These are phyloP conservation scores for Kurtzmaniella quercitrusa DNA, from an alignment of 1,139 yeast genomes.

Conservation along the genomic window DNA sequence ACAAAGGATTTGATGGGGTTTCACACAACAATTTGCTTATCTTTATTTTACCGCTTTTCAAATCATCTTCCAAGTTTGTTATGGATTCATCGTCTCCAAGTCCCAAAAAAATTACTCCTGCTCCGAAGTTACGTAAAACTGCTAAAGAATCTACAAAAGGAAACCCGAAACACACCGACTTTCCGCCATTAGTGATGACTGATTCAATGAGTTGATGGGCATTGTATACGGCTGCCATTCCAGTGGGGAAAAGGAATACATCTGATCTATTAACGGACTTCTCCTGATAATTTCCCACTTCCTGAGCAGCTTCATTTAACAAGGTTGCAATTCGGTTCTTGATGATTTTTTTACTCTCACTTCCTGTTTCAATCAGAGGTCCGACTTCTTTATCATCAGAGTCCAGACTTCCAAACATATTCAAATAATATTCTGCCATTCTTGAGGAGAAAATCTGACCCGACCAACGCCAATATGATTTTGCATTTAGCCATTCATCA, in stretches of 20 bases:
- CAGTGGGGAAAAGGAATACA: conserved; percentile 80
- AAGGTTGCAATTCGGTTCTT: conserved; percentile 72
- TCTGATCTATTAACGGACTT: conserved; percentile 48
- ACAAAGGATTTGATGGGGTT: conserved; percentile 88
- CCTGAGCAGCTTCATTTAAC: conserved; percentile 42
- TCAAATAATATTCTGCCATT: conserved; percentile 76
- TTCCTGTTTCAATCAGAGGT: conserved; percentile 78
- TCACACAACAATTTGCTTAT: conserved; percentile 78
- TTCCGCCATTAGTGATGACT: conserved; percentile 35
- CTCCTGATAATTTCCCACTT: conserved; percentile 27
- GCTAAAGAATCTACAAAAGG: conserved; percentile 92
- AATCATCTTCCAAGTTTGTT: conserved; percentile 54
- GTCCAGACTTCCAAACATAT: conserved; percentile 46
- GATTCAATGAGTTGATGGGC: conserved; percentile 71
- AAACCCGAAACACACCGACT: conserved; percentile 89
- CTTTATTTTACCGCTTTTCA: conserved; percentile 59
- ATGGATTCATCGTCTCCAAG: conserved; percentile 75
- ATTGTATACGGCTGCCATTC: conserved; percentile 87
- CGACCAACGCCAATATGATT: conserved; percentile 92
- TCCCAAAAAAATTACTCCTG: conserved; percentile 80
- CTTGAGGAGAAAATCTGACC: conserved; percentile 94
- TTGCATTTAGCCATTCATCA: conserved; percentile 56
- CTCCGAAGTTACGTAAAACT: conserved; percentile 83
- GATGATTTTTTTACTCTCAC: conserved; percentile 71
- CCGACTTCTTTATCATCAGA: conserved; percentile 62